Evolutionary conservation across 345 rosid species (phyloP).

Genomic region (Anacardium occidentale): DNA sequence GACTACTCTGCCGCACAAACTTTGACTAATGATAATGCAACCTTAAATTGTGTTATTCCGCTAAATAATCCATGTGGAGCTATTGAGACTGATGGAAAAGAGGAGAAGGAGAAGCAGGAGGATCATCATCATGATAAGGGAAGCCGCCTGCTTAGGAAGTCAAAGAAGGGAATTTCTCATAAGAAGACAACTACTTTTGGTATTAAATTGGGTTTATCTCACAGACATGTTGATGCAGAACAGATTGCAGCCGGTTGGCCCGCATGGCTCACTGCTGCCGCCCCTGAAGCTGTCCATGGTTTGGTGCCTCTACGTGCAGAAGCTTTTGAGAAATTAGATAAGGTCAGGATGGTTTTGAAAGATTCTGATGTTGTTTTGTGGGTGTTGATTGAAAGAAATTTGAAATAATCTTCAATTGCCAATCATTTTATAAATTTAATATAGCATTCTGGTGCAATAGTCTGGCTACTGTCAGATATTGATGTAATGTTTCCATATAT

Average conservation of each 20-base stretch:
- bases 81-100: slow-evolving; percentile 19
- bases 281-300: slow-evolving; percentile 68
- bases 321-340: slow-evolving; percentile 70
- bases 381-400: background rate
- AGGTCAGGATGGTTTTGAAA: slow-evolving; percentile 35
- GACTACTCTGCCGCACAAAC: slow-evolving; percentile 6
- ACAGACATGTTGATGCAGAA: slow-evolving; percentile 50
- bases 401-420: background rate
- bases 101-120: slow-evolving; percentile 31
- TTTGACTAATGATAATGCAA: slow-evolving; percentile 13
- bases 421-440: background rate
- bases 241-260: slow-evolving; percentile 81
- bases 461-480: too few species aligned
- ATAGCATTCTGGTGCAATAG: too few species aligned
- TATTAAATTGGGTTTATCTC: slow-evolving; percentile 45
- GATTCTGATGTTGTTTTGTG: background rate
- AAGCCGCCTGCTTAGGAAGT: slow-evolving; percentile 30
- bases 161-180: slow-evolving; percentile 32
- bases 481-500: too few species aligned
- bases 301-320: slow-evolving; percentile 74
- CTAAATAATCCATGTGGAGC: slow-evolving; percentile 33
- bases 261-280: slow-evolving; percentile 62
- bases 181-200: slow-evolving; percentile 30
- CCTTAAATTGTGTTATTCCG: slow-evolving; percentile 19
- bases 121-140: slow-evolving; percentile 15